Evolutionary conservation across 75 land plant genomes (phyloP).

Genomic region (Pinus albicaulis): DNA sequence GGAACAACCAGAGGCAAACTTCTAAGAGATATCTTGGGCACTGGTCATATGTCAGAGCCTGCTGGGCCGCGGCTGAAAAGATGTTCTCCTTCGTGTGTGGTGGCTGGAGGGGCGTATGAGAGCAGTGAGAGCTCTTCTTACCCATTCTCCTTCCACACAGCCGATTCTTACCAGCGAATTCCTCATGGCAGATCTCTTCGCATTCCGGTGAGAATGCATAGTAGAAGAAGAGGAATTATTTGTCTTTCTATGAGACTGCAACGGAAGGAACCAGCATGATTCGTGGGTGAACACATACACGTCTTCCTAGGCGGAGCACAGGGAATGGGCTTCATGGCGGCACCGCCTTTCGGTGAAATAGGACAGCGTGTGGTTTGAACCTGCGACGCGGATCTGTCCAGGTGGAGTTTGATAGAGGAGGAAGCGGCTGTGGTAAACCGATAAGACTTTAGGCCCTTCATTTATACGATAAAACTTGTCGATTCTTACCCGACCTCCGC

Average conservation of each 20-base stretch:
- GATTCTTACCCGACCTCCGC: too few relatives aligned
- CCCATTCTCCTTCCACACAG: slow-evolving; percentile 16
- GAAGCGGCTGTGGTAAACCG: too few relatives aligned
- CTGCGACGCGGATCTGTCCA: not conserved
- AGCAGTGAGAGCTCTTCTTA: slow-evolving; percentile 14
- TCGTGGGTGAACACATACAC: not conserved
- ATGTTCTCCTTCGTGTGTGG: slow-evolving; percentile 17
- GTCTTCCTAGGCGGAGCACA: not conserved
- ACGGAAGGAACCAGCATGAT: not conserved
- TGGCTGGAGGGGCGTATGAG: slow-evolving; percentile 32
- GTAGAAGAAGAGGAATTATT: not conserved
- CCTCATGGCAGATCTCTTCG: slow-evolving; percentile 13
- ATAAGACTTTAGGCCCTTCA: too few relatives aligned
- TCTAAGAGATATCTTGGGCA: not conserved
- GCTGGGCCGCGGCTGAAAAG: not conserved
- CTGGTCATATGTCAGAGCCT: not conserved
- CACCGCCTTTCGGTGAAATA: not conserved
- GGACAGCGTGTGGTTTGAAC: not conserved
- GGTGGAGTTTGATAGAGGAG: too few relatives aligned
- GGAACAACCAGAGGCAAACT: not conserved
- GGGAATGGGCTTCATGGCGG: too few relatives aligned
- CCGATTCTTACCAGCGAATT: slow-evolving; percentile 14
- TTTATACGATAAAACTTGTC: too few relatives aligned
- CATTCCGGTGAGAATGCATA: not conserved
- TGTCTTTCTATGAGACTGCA: not conserved